Conservation (phyloP, 2,329 filamentous ascomycete species). For the Aspergillus vadensis region DNA sequence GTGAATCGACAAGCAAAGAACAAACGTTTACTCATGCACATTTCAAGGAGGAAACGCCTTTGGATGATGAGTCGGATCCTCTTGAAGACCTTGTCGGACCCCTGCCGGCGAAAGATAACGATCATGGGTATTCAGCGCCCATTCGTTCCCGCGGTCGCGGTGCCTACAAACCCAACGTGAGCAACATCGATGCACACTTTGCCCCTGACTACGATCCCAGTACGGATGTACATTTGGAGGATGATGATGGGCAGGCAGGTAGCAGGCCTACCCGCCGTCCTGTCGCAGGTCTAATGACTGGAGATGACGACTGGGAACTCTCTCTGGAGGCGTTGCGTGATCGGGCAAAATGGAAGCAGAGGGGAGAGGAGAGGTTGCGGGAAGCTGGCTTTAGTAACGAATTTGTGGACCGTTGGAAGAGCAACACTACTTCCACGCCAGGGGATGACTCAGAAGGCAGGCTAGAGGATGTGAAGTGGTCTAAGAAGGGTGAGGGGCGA, state of each 20-base stretch:
- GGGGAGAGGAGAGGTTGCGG: conserved; percentile 73
- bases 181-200: conserved; percentile 80
- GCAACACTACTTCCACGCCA: conserved; percentile 58
- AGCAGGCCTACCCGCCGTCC: conserved; percentile 49
- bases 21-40: conserved; percentile 1
- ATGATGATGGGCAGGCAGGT: conserved; percentile 61
- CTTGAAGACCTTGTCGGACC: conserved; percentile 77
- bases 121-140: conserved; percentile 37
- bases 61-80: conserved; percentile 62
- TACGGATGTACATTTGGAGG: conserved; percentile 42
- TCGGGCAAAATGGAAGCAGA: conserved; percentile 73
- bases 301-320: conserved; percentile 73
- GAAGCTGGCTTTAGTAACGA: conserved; percentile 77
- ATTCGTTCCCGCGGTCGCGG: conserved; percentile 70
- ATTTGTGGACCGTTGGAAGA: conserved; percentile 72
- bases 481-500: conserved; percentile 65
- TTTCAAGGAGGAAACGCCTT: conserved; percentile 6
- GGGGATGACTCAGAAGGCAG: conserved; percentile 53
- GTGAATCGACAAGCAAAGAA: not conserved
- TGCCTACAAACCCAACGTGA: conserved; percentile 57
- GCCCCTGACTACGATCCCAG: conserved; percentile 63
- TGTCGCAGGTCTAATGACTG: conserved; percentile 47
- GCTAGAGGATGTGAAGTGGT: conserved; percentile 73
- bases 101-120: conserved; percentile 53
- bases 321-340: conserved; percentile 77